These are phyloP conservation scores for Chaetoceros tenuissimus DNA, from an alignment of 108 stramenopile genomes.

Conservation along the genomic window DNA sequence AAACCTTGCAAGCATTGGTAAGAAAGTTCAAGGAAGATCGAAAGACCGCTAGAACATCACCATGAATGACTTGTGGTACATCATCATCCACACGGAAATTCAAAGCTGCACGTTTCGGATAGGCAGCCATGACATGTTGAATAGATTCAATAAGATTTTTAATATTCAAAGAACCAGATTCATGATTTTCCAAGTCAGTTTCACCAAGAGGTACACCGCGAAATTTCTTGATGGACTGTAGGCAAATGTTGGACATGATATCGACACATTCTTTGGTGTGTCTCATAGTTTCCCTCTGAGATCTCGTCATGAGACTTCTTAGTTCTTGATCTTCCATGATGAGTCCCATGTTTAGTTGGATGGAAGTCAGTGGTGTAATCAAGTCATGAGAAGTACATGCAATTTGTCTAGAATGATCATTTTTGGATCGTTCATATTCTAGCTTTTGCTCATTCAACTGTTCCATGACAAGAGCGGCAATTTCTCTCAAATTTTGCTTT, in stretches of 20 bases:
- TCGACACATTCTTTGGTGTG: slow-evolving; percentile 38
- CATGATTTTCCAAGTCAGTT: slow-evolving; percentile 6
- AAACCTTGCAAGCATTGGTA: slow-evolving; percentile 61
- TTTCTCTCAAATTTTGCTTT: slow-evolving; percentile 59
- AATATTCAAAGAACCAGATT: background rate
- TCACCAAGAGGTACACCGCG: slow-evolving; percentile 22
- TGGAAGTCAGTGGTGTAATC: slow-evolving; percentile 62
- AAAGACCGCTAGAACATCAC: slow-evolving; percentile 59
- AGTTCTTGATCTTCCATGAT: slow-evolving; percentile 48
- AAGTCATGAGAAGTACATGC: slow-evolving; percentile 77
- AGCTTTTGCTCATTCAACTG: slow-evolving; percentile 41
- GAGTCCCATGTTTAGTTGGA: slow-evolving; percentile 49
- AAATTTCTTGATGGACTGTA: slow-evolving; percentile 55
- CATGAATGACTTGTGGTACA: slow-evolving; percentile 35
- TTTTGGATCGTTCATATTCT: slow-evolving; percentile 18
- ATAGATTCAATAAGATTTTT: slow-evolving; percentile 1
- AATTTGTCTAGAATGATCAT: slow-evolving; percentile 50
- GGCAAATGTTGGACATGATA: slow-evolving; percentile 60
- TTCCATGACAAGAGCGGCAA: slow-evolving; percentile 55
- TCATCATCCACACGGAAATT: slow-evolving; percentile 29
- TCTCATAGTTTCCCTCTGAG: slow-evolving; percentile 50
- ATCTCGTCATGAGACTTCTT: slow-evolving; percentile 15
- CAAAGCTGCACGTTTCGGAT: slow-evolving; percentile 52
- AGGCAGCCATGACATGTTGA: slow-evolving; percentile 39
- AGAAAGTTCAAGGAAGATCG: slow-evolving; percentile 63